A percentile compares a stretch with the other conserved stretches of the same genome.
Evolutionary conservation across 352 stramenopile genomes (phyloP).

Genomic region (Globisporangium heterothallicum): DNA sequence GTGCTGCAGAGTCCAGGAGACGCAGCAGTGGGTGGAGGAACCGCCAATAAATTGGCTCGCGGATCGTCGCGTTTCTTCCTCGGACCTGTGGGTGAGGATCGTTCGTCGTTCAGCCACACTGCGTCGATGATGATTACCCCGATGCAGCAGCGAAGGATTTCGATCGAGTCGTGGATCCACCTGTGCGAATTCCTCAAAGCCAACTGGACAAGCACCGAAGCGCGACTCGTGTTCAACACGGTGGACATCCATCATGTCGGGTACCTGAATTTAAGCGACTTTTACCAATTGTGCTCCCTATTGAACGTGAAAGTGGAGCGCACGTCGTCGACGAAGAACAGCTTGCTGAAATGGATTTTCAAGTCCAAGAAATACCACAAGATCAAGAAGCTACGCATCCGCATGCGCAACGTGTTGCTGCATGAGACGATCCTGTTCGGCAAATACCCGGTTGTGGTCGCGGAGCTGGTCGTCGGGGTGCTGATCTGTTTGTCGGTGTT

Average conservation of each 20-base stretch:
- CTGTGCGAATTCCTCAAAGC: conserved; percentile 72
- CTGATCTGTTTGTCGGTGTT: conserved; percentile 77
- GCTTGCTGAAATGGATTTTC: conserved; percentile 37
- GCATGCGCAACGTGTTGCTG: conserved; percentile 47
- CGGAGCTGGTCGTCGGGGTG: conserved; percentile 64
- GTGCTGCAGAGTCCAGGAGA: conserved; percentile 3
- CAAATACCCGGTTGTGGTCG: conserved; percentile 64
- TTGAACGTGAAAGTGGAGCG: conserved; percentile 67
- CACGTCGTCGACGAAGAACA: conserved; percentile 33
- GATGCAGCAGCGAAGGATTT: conserved; percentile 48
- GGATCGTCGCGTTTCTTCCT: conserved; percentile 65
- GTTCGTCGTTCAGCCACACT: conserved; percentile 36
- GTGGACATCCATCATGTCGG: conserved; percentile 63
- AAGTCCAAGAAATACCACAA: conserved; percentile 40
- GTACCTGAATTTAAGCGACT: conserved; percentile 56
- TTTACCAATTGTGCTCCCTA: conserved; percentile 75
- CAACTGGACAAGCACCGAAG: conserved; percentile 68
- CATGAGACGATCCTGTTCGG: conserved; percentile 58
- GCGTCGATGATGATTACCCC: conserved; percentile 31
- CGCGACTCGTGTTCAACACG: conserved; percentile 75
- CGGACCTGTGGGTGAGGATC: conserved; percentile 26
- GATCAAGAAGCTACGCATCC: conserved; percentile 41
- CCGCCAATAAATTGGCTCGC: conserved; percentile 16
- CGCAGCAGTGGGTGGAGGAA: neutral
- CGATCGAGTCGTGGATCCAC: conserved; percentile 63